phyloP scores from a whole-genome alignment of 1,284 basidiomycete genomes.

The Ceratobasidium sp. region DNA sequence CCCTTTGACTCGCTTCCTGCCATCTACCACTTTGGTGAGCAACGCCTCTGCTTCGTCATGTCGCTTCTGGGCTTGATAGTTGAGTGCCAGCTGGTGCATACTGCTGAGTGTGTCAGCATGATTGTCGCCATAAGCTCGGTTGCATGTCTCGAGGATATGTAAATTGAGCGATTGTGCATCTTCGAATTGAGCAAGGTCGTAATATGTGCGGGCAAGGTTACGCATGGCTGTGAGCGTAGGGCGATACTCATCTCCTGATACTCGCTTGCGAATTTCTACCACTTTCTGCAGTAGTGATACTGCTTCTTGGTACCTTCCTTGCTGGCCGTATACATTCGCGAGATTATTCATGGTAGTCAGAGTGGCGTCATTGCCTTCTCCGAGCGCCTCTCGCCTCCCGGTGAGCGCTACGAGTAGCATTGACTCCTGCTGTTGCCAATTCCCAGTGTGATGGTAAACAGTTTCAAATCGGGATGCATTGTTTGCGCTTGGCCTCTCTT shows the following conservation, averaged over 20 bases:
- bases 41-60: neutral
- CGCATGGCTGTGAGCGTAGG: neutral
- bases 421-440: neutral
- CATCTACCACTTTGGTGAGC: neutral
- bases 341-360: slow-evolving; percentile 7
- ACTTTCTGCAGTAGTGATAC: neutral
- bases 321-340: neutral
- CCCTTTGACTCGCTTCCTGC: neutral
- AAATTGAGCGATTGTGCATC: neutral
- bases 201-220: neutral
- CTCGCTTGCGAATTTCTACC: neutral
- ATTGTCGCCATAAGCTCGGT: neutral
- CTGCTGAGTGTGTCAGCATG: neutral
- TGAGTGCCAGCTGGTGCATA: neutral
- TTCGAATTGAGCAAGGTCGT: neutral
- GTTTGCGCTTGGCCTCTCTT: neutral
- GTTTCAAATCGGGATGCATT: neutral
- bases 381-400: neutral
- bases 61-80: neutral
- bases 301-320: slow-evolving; percentile 5
- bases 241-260: neutral
- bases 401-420: neutral
- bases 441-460: neutral
- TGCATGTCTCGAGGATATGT: neutral
- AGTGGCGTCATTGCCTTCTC: neutral